Base-by-base conservation (phyloP, 345 rosid species). In the Salix purpurea region DNA sequence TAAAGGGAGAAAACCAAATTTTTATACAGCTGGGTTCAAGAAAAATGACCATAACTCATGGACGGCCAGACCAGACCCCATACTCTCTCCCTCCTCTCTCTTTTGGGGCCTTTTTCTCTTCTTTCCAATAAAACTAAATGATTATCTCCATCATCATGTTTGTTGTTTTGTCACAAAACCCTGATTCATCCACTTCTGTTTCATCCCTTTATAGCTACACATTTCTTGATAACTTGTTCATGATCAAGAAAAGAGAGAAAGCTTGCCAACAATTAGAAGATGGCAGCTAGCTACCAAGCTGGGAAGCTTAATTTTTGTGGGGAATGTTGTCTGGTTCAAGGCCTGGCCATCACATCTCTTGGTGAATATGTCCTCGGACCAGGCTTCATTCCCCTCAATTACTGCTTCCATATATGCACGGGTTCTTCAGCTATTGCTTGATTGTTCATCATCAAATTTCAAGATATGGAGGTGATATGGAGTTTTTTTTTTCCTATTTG, bases 341-440 rank as follows among this genome's bases (percentile, higher is more conserved):
- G 85, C 64, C 79, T 67, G 64, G 70, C 44, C 44, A 67, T 2
- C 14, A 23, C 2, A 18, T 66, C 4, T 32, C 4, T 66, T 32
- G 37, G 44, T 32, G 34, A 34, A 34, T 19, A 8, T 48, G 23
- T 70, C 73, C 73, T 91, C 94, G 96, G 96, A 91, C 96, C 96
- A 91, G 96, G 96, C 96, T 91, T 91, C 94, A 90, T 91, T 88
- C 96, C 94, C 90, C 94, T 89, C 90, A 91, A 88, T 86, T 83
- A 65, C 75, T 84, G 86, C 88, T 88, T 86, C 86, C 86, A 78
- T 66, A 26, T 18, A 48, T 7, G 19, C 23, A 66, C 37, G 14
- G 37, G 14, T 62, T 62, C 66, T 62, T 18, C 70, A 39, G 8
- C n/a, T 37, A 7, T 21, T 23, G 48, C 14, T 44, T 12, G 16